A percentile compares a stretch with the other conserved stretches of the same genome.
These are phyloP conservation scores for Eucalyptus erythrocorys DNA, from an alignment of 345 rosid species.

Conservation along the genomic window DNA sequence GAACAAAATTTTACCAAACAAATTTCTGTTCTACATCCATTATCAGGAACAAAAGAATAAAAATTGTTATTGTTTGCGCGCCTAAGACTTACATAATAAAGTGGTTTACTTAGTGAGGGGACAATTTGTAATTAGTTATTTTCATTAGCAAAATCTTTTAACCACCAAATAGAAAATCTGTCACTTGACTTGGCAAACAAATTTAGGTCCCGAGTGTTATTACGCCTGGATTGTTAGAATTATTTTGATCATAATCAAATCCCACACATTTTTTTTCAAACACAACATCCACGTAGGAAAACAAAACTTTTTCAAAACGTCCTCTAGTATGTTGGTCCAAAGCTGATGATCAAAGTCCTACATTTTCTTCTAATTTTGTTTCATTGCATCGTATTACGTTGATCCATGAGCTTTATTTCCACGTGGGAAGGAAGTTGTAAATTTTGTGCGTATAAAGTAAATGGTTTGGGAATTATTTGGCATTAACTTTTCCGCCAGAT, in stretches of 20 bases:
- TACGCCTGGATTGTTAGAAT: background rate
- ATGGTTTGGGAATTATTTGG: background rate
- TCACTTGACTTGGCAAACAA: background rate
- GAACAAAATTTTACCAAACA: no score
- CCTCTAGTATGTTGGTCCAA: background rate
- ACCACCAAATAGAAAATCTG: background rate
- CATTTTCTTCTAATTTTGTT: background rate
- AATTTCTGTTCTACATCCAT: rapidly evolving
- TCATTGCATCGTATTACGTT: background rate
- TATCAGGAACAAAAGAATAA: no score
- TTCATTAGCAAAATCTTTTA: background rate
- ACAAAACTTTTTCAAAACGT: background rate
- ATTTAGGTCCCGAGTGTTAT: background rate
- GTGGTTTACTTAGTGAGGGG: background rate
- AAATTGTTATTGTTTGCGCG: no score
- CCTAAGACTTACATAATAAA: no score
- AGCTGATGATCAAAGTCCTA: background rate
- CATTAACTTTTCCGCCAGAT: background rate
- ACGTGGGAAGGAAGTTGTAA: background rate
- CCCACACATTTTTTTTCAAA: background rate
- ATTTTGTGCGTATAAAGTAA: no score
- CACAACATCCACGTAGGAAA: background rate
- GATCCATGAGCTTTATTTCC: background rate
- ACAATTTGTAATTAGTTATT: no score
- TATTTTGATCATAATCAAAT: background rate